These are phyloP conservation scores for Lachancea lanzarotensis DNA, from an alignment of 805 yeast genomes.

Conservation along the genomic window DNA sequence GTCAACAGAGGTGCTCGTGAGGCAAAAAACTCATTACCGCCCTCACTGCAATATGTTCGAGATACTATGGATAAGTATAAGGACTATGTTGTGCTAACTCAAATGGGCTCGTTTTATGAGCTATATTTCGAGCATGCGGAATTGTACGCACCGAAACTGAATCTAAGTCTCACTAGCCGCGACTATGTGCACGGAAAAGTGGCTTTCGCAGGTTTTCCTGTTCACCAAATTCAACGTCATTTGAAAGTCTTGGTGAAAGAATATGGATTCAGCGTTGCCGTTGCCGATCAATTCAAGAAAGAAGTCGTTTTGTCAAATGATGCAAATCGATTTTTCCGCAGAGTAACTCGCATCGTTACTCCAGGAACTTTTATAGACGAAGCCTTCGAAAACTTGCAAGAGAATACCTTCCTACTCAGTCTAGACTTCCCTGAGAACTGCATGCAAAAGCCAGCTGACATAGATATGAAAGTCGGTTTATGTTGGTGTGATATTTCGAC, in stretches of 20 bases:
- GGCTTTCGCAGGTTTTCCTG: slow-evolving; percentile 92
- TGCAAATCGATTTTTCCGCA: slow-evolving; percentile 46
- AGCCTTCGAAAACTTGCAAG: slow-evolving; percentile 63
- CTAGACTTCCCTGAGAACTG: slow-evolving; percentile 53
- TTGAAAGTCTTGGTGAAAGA: slow-evolving; percentile 68
- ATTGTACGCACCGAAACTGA: slow-evolving; percentile 59
- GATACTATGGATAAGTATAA: slow-evolving; percentile 41
- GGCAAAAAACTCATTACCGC: slow-evolving; percentile 24
- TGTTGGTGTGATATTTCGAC: slow-evolving; percentile 88
- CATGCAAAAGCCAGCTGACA: slow-evolving; percentile 33
- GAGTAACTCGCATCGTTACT: slow-evolving; percentile 72
- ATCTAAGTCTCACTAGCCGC: slow-evolving; percentile 61
- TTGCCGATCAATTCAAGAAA: slow-evolving; percentile 60
- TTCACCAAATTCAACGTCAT: slow-evolving; percentile 61
- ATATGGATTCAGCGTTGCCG: slow-evolving; percentile 63
- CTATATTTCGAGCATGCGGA: slow-evolving; percentile 86
- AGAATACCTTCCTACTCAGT: slow-evolving; percentile 64
- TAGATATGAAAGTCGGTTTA: slow-evolving; percentile 50
- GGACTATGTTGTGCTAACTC: slow-evolving; percentile 59
- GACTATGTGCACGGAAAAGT: slow-evolving; percentile 40
- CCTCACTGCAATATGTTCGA: slow-evolving; percentile 33
- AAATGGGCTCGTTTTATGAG: slow-evolving; percentile 84
- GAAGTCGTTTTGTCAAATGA: slow-evolving; percentile 29
- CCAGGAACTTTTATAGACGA: slow-evolving; percentile 94
- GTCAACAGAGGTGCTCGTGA: neutral